A percentile compares a stretch with the other conserved stretches of the same genome.
These are phyloP conservation scores for Rhododendron griersonianum DNA, from an alignment of 148 eudicot species.

Conservation along the genomic window DNA sequence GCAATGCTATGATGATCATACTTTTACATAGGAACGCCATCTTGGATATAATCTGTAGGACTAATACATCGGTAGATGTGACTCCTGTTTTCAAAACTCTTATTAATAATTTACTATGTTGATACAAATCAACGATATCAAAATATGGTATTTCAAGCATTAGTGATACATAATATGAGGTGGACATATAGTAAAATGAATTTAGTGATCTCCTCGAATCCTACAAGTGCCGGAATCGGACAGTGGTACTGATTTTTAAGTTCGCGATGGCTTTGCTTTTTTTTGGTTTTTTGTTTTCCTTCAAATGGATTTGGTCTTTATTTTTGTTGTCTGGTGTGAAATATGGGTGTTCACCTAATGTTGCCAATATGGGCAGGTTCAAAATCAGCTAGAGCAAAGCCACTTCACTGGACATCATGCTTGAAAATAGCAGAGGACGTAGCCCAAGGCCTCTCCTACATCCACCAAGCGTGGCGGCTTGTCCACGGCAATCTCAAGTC, in stretches of 20 bases:
- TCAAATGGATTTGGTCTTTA: no score
- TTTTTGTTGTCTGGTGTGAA: no score
- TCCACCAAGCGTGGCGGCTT: constrained; percentile 10
- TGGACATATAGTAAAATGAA: not conserved
- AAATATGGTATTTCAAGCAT: no score
- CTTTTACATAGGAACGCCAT: no score
- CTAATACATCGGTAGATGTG: no score
- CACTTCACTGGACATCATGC: constrained; percentile 7
- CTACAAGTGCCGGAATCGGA: not conserved
- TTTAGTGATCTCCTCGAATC: not conserved
- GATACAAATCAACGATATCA: no score
- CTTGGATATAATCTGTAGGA: no score
- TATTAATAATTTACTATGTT: no score
- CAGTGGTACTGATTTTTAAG: not conserved
- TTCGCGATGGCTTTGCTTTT: not conserved
- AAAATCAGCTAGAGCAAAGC: constrained; percentile 8
- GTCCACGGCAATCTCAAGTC: constrained; percentile 14
- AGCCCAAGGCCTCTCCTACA: constrained; percentile 10
- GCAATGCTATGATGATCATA: no score
- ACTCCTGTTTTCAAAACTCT: no score
- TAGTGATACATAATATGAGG: not conserved
- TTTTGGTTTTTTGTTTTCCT: no score
- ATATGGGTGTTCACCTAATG: not conserved
- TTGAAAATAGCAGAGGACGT: constrained; percentile 9
- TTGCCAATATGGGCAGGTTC: not conserved